phyloP scores from a whole-genome alignment of 2,329 filamentous ascomycete genomes.

The Dichotomopilus funicola region DNA sequence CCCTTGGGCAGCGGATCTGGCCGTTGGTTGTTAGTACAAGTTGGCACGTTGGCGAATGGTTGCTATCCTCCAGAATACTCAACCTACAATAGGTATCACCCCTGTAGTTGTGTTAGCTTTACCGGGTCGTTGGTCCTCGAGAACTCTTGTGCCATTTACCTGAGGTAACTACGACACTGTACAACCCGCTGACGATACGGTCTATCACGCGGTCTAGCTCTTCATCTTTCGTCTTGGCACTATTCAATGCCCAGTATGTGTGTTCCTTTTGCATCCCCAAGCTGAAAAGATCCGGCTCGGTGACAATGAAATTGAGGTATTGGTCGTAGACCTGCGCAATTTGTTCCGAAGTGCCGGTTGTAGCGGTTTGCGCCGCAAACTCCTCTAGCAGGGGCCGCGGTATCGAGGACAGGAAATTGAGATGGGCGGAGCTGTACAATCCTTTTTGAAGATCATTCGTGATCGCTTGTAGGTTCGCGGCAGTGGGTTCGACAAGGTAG shows the following conservation, averaged over 20 bases:
- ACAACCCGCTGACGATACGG: constrained; percentile 89
- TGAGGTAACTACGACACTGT: constrained; percentile 98
- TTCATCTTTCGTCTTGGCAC: constrained; percentile 81
- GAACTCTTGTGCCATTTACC: constrained; percentile 43
- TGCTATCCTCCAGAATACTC: not conserved
- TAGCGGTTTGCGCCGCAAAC: constrained; percentile 81
- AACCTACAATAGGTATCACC: constrained; percentile 80
- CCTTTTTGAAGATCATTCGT: constrained; percentile 79
- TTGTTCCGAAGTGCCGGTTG: constrained; percentile 77
- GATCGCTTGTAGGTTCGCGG: constrained; percentile 73
- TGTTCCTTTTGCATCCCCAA: constrained; percentile 85
- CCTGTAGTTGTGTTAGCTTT: constrained; percentile 41
- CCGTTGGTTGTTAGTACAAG: constrained; percentile 1
- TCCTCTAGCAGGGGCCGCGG: constrained; percentile 87
- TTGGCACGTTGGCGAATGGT: not conserved
- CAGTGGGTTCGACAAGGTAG: constrained; percentile 87
- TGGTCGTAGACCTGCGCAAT: constrained; percentile 94
- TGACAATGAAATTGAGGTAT: constrained; percentile 95
- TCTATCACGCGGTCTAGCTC: constrained; percentile 84
- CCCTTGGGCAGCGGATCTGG: constrained; percentile 67
- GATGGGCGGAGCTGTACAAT: constrained; percentile 86
- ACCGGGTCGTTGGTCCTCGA: not conserved
- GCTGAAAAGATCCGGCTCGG: constrained; percentile 91
- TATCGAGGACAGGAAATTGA: constrained; percentile 95
- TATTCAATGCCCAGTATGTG: constrained; percentile 95